Evolutionary conservation across 192 early-diverging fungal genomes (phyloP).

Genomic region (Rhizophagus prolifer): DNA sequence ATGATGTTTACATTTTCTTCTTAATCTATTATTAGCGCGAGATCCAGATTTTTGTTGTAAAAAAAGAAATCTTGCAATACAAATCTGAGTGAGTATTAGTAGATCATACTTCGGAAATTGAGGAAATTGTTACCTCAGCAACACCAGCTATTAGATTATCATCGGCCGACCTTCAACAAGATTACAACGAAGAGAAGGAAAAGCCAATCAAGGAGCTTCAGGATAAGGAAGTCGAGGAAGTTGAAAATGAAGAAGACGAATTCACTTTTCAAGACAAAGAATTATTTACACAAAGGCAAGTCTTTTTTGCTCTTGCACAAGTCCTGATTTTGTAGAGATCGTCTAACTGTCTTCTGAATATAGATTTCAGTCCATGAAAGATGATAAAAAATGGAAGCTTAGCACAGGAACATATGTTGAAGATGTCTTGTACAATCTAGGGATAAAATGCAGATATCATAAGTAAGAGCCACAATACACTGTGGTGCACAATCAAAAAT

Average conservation of each 20-base stretch:
- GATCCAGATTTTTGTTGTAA: not conserved
- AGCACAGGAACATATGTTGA: constrained; percentile 10
- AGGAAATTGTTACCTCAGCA: too few relatives aligned
- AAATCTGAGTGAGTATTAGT: too few relatives aligned
- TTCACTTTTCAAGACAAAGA: constrained; percentile 2
- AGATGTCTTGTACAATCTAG: constrained; percentile 17
- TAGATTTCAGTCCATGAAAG: constrained; percentile 13
- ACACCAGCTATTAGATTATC: too few relatives aligned
- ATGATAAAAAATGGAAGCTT: constrained; percentile 19
- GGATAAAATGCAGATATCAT: constrained; percentile 1
- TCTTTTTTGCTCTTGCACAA: not conserved
- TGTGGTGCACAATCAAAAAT: not conserved
- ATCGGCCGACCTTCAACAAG: too few relatives aligned
- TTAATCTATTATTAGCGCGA: not conserved
- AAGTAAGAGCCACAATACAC: not conserved
- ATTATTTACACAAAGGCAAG: constrained; percentile 2
- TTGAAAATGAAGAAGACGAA: not conserved
- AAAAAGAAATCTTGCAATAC: too few relatives aligned
- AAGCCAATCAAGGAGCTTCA: too few relatives aligned
- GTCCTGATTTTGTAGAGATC: not conserved
- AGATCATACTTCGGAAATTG: too few relatives aligned
- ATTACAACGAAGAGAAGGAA: too few relatives aligned
- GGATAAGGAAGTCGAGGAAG: too few relatives aligned
- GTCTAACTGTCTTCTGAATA: not conserved
- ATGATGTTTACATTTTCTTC: not conserved